Evolutionary conservation across 805 yeast genomes (phyloP).

Genomic region (Kuraishia borneana): DNA sequence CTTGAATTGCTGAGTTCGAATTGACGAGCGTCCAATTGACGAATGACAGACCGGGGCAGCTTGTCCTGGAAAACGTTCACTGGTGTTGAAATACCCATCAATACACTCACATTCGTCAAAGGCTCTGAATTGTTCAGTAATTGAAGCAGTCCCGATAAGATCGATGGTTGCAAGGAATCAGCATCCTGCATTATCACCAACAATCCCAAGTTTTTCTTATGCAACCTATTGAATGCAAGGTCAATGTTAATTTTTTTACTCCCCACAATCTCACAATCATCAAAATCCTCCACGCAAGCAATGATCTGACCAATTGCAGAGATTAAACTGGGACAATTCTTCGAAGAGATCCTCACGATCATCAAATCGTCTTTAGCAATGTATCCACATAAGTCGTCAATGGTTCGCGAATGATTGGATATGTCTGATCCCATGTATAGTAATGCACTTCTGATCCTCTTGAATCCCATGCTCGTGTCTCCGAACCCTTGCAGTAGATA

Average conservation of each 20-base stretch:
- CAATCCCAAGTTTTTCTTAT: conserved; percentile 6
- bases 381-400: conserved; percentile 14
- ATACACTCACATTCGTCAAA: conserved; percentile 8
- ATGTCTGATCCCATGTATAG: conserved; percentile 30
- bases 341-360: conserved; percentile 21
- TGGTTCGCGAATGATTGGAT: conserved; percentile 25
- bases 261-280: conserved; percentile 4
- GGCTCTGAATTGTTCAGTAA: not conserved
- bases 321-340: conserved; percentile 24
- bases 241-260: conserved; percentile 12
- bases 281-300: conserved; percentile 5
- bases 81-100: conserved; percentile 23
- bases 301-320: conserved; percentile 18
- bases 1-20: conserved; percentile 20
- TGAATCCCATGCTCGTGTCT: conserved; percentile 3
- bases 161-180: conserved; percentile 16
- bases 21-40: conserved; percentile 11
- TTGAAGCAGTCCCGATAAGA: conserved; percentile 1
- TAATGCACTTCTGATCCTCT: conserved; percentile 22
- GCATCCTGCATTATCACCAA: conserved; percentile 22
- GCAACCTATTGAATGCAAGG: conserved; percentile 10
- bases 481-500: conserved; percentile 7
- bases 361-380: conserved; percentile 6
- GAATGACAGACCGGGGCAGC: conserved; percentile 13
- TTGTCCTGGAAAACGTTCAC: conserved; percentile 21